phyloP scores from a whole-genome alignment of 345 rosid species.

The Eucalyptus pumila region DNA sequence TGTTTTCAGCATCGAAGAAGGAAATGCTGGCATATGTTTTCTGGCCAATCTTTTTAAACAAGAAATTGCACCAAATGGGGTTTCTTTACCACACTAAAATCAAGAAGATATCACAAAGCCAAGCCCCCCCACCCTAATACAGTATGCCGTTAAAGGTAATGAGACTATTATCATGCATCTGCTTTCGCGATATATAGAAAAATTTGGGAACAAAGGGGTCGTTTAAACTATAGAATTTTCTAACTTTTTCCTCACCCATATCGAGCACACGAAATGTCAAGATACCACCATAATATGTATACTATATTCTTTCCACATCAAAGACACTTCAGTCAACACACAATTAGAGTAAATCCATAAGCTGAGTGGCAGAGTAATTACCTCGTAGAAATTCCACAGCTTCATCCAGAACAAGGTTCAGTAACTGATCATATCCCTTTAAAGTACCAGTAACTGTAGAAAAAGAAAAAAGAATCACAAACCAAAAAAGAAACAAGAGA shows the following conservation, averaged over 20 bases:
- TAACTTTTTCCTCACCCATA: neutral
- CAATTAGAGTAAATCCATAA: neutral
- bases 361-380: conserved; percentile 1
- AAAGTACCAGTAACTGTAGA: conserved; percentile 77
- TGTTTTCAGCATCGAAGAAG: neutral
- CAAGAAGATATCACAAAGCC: neutral
- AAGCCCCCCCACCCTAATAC: neutral
- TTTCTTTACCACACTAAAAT: neutral
- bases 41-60: neutral
- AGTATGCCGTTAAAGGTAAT: neutral
- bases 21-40: neutral
- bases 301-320: neutral
- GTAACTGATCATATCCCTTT: conserved; percentile 89
- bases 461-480: neutral
- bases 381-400: conserved; percentile 85
- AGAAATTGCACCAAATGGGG: neutral
- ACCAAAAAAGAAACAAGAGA: neutral
- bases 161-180: neutral
- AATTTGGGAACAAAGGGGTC: neutral
- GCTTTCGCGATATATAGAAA: neutral
- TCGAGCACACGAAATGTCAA: neutral
- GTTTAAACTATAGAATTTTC: neutral
- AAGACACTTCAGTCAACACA: neutral
- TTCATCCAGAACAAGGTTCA: conserved; percentile 91
- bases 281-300: neutral